Evolutionary conservation across 768 basidiomycete species (phyloP), one percentile per base, ranked within the genome.

Genomic region (Kwoniella dejecticola): DNA sequence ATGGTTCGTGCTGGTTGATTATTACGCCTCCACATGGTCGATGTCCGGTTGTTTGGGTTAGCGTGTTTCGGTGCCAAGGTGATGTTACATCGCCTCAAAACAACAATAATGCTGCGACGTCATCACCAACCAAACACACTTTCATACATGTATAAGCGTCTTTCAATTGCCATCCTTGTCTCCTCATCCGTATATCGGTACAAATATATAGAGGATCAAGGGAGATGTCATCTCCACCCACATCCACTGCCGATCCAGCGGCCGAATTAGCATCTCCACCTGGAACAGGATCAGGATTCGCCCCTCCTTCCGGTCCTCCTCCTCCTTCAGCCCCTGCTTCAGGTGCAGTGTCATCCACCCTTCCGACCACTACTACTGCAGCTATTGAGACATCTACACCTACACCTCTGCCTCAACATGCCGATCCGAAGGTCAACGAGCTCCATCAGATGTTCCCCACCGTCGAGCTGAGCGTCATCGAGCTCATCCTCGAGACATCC

Each of bases 371-470:
- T 42, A 26, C 52, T n/a, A n/a, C 52, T 27, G 24, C 53, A 6
- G 26, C 52, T 10, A 19, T 17, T 15, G 5, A 17, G 15, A 8
- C 8, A 7, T 33, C 55, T 21, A 36, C 31, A 15, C 26, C 44
- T 12, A 42, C 45, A 15, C 10, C 13, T 8, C 33, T 26, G n/a
- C 8, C 48, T 29, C 45, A 36, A 27, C 46, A 31, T 15, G 41
- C 56, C 30, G 61, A 71, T 45, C 63, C 68, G 6, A 72, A 72
- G 33, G 61, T 75, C 19, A 52, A 63, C 19, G 66, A 70, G 27
- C 63, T 75, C 0, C 64, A 69, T 54, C 46, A 67, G 24, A 78
- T 78, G 63, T 79, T 79, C 71, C 77, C 77, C 5, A 60, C 66
- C 4, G 68, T 80, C 38, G 77, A 79, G n/a, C 13, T 60, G 3